Conservation (phyloP, 2,329 filamentous ascomycete species). For the Aspergillus piperis region DNA sequence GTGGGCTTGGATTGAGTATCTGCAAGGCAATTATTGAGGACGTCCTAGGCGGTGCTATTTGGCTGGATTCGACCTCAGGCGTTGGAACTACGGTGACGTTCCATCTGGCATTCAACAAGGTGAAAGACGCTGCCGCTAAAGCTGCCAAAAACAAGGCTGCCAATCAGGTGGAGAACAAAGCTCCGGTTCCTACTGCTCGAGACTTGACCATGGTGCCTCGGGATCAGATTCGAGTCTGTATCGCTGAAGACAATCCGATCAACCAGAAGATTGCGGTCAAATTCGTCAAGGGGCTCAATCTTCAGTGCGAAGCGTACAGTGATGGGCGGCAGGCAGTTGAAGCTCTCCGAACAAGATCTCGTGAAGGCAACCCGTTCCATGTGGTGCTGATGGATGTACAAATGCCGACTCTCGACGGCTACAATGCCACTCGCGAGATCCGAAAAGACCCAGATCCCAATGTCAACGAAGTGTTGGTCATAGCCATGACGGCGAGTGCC, state of each 20-base stretch:
- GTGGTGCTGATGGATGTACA: slow-evolving; percentile 94
- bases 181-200: slow-evolving; percentile 52
- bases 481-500: slow-evolving; percentile 94
- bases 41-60: slow-evolving; percentile 84
- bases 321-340: slow-evolving; percentile 88
- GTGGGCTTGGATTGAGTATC: slow-evolving; percentile 86
- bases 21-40: slow-evolving; percentile 93
- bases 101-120: slow-evolving; percentile 82
- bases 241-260: slow-evolving; percentile 93
- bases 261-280: slow-evolving; percentile 93
- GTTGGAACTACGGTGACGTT: slow-evolving; percentile 68
- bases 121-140: slow-evolving; percentile 59
- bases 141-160: slow-evolving; percentile 55
- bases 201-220: slow-evolving; percentile 74
- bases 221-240: slow-evolving; percentile 80
- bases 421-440: slow-evolving; percentile 83
- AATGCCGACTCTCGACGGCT: slow-evolving; percentile 92
- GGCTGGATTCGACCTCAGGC: slow-evolving; percentile 74
- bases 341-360: slow-evolving; percentile 72
- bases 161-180: slow-evolving; percentile 45
- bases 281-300: slow-evolving; percentile 82
- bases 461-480: slow-evolving; percentile 83
- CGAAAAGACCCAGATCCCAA: slow-evolving; percentile 73
- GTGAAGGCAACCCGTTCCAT: slow-evolving; percentile 76
- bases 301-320: slow-evolving; percentile 83